Conservation (phyloP, 2,329 filamentous ascomycete genomes). For the Botrytis hyacinthi region DNA sequence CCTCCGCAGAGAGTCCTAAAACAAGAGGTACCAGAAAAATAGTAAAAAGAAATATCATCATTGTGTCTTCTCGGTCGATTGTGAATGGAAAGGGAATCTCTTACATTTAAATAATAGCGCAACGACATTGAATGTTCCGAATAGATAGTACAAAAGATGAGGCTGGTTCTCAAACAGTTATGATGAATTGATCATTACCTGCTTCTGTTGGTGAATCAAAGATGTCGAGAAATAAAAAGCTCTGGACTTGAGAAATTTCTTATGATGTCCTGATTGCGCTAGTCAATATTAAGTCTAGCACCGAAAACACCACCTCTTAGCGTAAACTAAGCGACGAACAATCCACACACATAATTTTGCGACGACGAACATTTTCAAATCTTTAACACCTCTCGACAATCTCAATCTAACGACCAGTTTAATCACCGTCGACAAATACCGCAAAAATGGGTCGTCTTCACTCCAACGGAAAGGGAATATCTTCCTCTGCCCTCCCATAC, state of each 20-base stretch:
- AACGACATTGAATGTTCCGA: neutral
- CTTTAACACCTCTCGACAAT: constrained; percentile 21
- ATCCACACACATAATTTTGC: constrained; percentile 13
- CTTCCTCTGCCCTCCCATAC: constrained; percentile 92
- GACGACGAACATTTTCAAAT: constrained; percentile 17
- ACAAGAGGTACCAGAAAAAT: constrained; percentile 98
- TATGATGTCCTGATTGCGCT: neutral
- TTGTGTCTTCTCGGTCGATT: constrained; percentile 33
- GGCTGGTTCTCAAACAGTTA: neutral
- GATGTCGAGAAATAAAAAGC: neutral
- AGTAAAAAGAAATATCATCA: constrained; percentile 71
- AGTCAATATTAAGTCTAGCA: neutral
- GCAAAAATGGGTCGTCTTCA: constrained; percentile 91
- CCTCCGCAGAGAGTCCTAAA: constrained; percentile 63
- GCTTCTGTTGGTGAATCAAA: neutral
- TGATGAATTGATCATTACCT: neutral
- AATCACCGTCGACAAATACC: constrained; percentile 34
- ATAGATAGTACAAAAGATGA: neutral
- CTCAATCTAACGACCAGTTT: constrained; percentile 19
- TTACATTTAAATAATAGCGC: constrained; percentile 7
- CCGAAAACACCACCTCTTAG: neutral
- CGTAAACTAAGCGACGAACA: constrained; percentile 16
- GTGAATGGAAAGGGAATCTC: neutral
- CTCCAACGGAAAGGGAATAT: constrained; percentile 99
- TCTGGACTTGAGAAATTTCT: constrained; percentile 11